phyloP scores from a whole-genome alignment of 2,329 filamentous ascomycete species.

The Neoascochyta sp. region DNA sequence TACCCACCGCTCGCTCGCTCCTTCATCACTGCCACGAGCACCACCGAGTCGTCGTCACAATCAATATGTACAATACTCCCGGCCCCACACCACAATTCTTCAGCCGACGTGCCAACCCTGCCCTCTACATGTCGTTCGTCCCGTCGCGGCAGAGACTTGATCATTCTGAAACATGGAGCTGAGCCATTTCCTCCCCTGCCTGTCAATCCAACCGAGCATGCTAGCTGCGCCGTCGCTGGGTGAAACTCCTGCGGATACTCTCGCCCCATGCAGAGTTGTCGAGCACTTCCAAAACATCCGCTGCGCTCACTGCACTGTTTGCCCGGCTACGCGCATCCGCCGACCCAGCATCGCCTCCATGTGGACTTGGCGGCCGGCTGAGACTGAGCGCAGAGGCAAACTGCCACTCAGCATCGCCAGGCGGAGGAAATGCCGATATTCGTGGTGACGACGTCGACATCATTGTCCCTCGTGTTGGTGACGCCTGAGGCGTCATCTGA shows the following conservation, averaged over 20 bases:
- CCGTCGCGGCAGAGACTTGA: too few species aligned
- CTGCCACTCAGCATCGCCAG: slow-evolving; percentile 42
- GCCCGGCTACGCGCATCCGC: slow-evolving; percentile 55
- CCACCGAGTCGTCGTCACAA: too few species aligned
- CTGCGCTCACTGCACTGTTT: slow-evolving; percentile 67
- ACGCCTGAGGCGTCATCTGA: slow-evolving; percentile 36
- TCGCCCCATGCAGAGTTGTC: slow-evolving; percentile 91
- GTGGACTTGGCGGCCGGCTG: slow-evolving; percentile 39
- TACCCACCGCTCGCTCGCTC: too few species aligned
- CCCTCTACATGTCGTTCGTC: too few species aligned
- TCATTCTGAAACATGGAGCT: too few species aligned
- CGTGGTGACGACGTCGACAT: slow-evolving; percentile 20
- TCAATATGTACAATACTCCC: too few species aligned
- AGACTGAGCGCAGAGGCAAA: slow-evolving; percentile 44
- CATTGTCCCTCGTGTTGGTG: slow-evolving; percentile 27
- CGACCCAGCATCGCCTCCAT: slow-evolving; percentile 28
- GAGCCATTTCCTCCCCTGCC: not conserved
- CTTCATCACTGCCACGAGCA: too few species aligned
- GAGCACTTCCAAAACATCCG: slow-evolving; percentile 77
- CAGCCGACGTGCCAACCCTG: too few species aligned
- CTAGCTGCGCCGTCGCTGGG: slow-evolving; percentile 50
- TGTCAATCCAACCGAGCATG: not conserved
- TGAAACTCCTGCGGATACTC: slow-evolving; percentile 85
- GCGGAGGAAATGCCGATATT: slow-evolving; percentile 27
- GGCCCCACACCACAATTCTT: too few species aligned